phyloP scores from a whole-genome alignment of 129 eudicot genomes.

The Centella asiatica region DNA sequence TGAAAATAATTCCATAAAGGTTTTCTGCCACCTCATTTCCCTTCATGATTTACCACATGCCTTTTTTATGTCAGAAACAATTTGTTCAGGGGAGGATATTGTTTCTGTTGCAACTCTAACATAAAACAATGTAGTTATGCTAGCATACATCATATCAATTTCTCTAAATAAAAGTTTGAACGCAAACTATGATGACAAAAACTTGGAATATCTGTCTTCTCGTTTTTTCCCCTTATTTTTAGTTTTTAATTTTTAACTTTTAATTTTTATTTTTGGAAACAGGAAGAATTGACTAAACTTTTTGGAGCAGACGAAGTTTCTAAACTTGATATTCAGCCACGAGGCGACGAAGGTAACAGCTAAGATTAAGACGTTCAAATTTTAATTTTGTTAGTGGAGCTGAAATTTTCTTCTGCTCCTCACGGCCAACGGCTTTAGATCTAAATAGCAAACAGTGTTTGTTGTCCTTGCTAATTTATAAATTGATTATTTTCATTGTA shows the following conservation, averaged over 20 bases:
- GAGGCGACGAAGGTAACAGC: constrained; percentile 40
- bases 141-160: background rate
- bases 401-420: background rate
- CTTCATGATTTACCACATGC: background rate
- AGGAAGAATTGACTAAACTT: constrained; percentile 55
- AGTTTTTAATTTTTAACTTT: too few relatives aligned
- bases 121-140: background rate
- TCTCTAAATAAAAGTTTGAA: background rate
- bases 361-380: constrained; percentile 17
- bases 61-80: background rate
- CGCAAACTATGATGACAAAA: background rate
- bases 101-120: background rate
- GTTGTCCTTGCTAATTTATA: constrained; percentile 14
- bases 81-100: background rate
- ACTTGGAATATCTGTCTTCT: too few relatives aligned
- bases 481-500: constrained; percentile 6
- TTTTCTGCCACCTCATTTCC: constrained; percentile 11
- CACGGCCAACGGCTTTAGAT: constrained; percentile 6
- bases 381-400: constrained; percentile 8
- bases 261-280: constrained; percentile 27
- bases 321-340: constrained; percentile 31
- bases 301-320: constrained; percentile 50
- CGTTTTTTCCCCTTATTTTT: too few relatives aligned
- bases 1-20: constrained; percentile 75
- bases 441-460: constrained; percentile 3